Percentiles rank a stretch among this genome's conserved stretches.
These are phyloP conservation scores for Oropetium thomaeum DNA, from an alignment of 176 grass and related monocot species.

Conservation along the genomic window DNA sequence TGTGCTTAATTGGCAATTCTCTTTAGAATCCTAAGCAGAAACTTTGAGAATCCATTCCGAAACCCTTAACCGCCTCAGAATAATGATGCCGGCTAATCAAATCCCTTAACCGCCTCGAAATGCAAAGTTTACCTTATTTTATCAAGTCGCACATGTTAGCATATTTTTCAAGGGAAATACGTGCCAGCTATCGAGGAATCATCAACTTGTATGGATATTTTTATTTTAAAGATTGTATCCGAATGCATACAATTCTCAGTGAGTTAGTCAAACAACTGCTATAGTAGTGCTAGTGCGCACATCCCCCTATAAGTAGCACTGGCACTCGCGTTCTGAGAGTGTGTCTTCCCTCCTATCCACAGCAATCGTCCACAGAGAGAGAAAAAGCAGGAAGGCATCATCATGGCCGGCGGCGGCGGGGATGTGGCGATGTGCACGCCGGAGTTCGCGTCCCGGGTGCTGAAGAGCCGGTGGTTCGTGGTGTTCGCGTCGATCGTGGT, in stretches of 20 bases:
- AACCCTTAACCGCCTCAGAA: no score
- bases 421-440: slow-evolving; percentile 18
- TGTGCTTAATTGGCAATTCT: no score
- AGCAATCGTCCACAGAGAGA: no score
- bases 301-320: not conserved
- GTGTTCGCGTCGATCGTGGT: slow-evolving; percentile 21
- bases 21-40: no score
- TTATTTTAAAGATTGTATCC: not conserved
- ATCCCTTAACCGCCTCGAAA: not conserved
- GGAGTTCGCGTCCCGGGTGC: slow-evolving; percentile 3
- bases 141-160: not conserved
- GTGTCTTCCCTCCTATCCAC: not conserved
- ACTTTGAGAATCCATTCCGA: no score
- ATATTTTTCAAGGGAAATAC: not conserved
- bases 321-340: not conserved
- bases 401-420: not conserved
- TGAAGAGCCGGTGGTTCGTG: slow-evolving; percentile 21
- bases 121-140: not conserved
- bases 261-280: not conserved
- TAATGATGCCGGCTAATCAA: not conserved
- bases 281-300: not conserved
- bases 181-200: not conserved
- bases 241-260: not conserved
- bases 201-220: not conserved
- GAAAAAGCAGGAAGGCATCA: not conserved